phyloP scores from a whole-genome alignment of 2,329 filamentous ascomycete genomes.

The Cercospora sp. region DNA sequence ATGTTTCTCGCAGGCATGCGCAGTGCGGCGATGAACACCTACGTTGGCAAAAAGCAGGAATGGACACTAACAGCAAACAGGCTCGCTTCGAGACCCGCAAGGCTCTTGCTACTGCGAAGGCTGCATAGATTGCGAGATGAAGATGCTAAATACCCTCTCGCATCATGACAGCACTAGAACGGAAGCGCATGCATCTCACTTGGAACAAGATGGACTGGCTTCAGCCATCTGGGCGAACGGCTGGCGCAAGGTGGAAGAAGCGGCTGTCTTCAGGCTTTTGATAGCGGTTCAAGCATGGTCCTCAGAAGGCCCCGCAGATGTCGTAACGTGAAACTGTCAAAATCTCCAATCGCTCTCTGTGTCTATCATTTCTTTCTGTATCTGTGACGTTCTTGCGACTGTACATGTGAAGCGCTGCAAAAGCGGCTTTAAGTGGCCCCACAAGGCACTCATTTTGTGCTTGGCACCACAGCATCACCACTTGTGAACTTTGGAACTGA shows the following conservation, averaged over 20 bases:
- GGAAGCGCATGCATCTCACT: constrained; percentile 18
- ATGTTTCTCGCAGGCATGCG: not conserved
- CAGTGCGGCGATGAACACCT: not conserved
- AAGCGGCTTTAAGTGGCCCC: not conserved
- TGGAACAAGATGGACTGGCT: constrained; percentile 12
- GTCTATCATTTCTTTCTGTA: not conserved
- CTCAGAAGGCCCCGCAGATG: constrained; percentile 18
- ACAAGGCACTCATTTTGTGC: constrained; percentile 4
- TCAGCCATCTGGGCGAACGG: constrained; percentile 18
- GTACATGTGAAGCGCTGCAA: not conserved
- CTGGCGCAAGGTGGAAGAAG: constrained; percentile 30
- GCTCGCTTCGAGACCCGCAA: constrained; percentile 95
- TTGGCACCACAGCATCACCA: constrained; percentile 6
- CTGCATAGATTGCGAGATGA: constrained; percentile 44
- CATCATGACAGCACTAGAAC: constrained; percentile 24
- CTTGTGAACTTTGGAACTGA: constrained; percentile 1
- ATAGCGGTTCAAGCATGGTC: constrained; percentile 31
- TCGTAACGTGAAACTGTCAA: constrained; percentile 24
- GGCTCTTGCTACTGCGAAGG: constrained; percentile 89
- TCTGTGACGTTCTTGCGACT: constrained; percentile 1
- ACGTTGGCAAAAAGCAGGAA: not conserved
- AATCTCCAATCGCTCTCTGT: not conserved
- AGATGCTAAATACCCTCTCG: constrained; percentile 19
- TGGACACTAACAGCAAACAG: constrained; percentile 41
- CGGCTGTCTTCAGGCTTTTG: constrained; percentile 30